Evolutionary conservation across 495 filamentous ascomycete genomes (phyloP), one percentile per base, ranked within the genome.

Genomic region (Lasiosphaeriaceae sp.): DNA sequence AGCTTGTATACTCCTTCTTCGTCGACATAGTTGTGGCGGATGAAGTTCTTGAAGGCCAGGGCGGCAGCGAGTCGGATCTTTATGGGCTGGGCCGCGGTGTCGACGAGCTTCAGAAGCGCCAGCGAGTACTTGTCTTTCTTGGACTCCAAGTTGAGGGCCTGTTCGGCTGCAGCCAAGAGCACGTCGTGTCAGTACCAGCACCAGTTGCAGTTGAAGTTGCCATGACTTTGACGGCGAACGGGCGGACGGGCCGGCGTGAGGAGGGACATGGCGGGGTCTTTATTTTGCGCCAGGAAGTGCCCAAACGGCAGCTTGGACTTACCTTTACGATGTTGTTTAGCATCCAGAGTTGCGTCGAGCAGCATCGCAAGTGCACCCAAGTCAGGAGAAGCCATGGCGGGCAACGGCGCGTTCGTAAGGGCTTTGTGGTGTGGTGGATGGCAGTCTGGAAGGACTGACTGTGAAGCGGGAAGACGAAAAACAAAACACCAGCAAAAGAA

Each of bases 31-130:
- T 90, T 94, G 61, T 88, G 81, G 73, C 86, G 88, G 64, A 99
- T 90, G 68, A 93, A 92, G 74, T 99, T 99, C 76, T 99, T 99
- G 81, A 99, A 97, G 76, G 86, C 95, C 47, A 99, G 79, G 24
- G 94, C 90, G 64, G 89, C 88, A n/a, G 94, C 83, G 45, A 97
- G 87, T 23, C 95, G 86, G 60, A 86, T 90, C 63, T 90, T 91
- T 49, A 76, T 71, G 9, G 88, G 84, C 57, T 83, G 83, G 23
- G 76, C 69, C 20, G 84, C 84, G 59, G 85, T 81, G 20, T 89
- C 90, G 50, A 95, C 91, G 66, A 97, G 91, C 54, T 89, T 89
- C 23, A 99, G 85, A 35, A 99, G 83, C 51, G 83, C 79, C 52
- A 96, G 74, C n/a, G 94, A 90, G 74, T 94, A 99, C 56, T 86